phyloP scores from a whole-genome alignment of 257 asterid genomes.

The Solanum dulcamara region DNA sequence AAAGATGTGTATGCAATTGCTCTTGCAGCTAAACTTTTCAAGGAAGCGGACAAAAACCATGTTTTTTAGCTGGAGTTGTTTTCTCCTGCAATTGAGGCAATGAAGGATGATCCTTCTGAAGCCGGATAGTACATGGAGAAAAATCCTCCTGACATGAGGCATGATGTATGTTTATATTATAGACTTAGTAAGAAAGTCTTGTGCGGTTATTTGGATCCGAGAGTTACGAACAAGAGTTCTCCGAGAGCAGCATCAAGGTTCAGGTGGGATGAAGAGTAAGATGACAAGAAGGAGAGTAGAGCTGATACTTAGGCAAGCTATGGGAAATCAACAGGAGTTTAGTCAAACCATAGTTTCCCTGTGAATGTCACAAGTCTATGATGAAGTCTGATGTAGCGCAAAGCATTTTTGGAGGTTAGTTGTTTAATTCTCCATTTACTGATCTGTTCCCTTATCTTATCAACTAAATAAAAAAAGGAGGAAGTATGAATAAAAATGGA shows the following conservation, averaged over 20 bases:
- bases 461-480: background rate
- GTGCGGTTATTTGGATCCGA: slow-evolving; percentile 59
- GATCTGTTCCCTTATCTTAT: background rate
- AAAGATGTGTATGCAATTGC: slow-evolving; percentile 21
- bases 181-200: slow-evolving; percentile 51
- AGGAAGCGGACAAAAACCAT: slow-evolving; percentile 43
- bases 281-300: slow-evolving; percentile 90
- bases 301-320: slow-evolving; percentile 58
- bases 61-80: slow-evolving; percentile 59
- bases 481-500: background rate
- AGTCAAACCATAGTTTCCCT: slow-evolving; percentile 31
- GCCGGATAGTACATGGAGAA: slow-evolving; percentile 44
- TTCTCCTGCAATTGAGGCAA: slow-evolving; percentile 78
- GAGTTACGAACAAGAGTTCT: slow-evolving; percentile 42
- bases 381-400: slow-evolving; percentile 29
- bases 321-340: slow-evolving; percentile 72
- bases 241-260: slow-evolving; percentile 45
- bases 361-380: slow-evolving; percentile 42
- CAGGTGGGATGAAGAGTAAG: slow-evolving; percentile 63
- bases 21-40: slow-evolving; percentile 29
- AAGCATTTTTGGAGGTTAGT: slow-evolving; percentile 45
- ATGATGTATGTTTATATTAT: slow-evolving; percentile 48
- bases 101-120: slow-evolving; percentile 61
- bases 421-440: background rate
- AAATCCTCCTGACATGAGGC: slow-evolving; percentile 32